Evolutionary conservation across 129 eudicot species (phyloP), one percentile per base, ranked within the genome.

Genomic region (Chrysanthemum makinoi): DNA sequence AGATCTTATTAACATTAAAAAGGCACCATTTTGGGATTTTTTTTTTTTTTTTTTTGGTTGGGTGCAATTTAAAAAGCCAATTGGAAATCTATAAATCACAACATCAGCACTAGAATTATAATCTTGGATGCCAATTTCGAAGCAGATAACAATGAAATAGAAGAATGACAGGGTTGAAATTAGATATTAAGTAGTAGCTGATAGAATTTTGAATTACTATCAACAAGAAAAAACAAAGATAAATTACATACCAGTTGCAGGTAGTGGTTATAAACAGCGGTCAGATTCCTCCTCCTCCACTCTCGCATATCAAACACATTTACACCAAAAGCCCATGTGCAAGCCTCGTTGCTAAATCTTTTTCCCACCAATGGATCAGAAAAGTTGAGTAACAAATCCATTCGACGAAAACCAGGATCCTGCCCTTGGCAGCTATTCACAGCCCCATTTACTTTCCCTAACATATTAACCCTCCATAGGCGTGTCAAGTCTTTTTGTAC

Each of bases 281-380:
- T 88, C 75, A 95, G 28, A 65, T 86, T 74, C 75, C 24, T 82
- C 62, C 68, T 76, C 75, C 96, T 86, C 99, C 99, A 95, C 60
- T 82, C 82, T 57, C 57, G 77, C 75, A 95, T 71, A 86, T 95
- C 96, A 78, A 95, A 95, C 64, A 95, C 35, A 79, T 95, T 95
- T 84, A 95, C 82, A 71, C 99, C 99, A 76, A 90, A 95, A 0
- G 88, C 95, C 99, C 99, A 95, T 0, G 88, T 88, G 82, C 99
- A 95, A 13, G 88, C 56, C 56, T 83, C 70, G 10, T 82, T 69
- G 71, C 84, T 73, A 65, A 87, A 88, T 58, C 73, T 80, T 20
- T 61, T 66, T 1, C 82, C 88, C 26, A 95, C 72, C 18, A 61
- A 12, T 11, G 96, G 97, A 65, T 95, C 94, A 16, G 94, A 86